Evolutionary conservation across 306 rosid genomes (phyloP).

Genomic region (Cajanus cajan): DNA sequence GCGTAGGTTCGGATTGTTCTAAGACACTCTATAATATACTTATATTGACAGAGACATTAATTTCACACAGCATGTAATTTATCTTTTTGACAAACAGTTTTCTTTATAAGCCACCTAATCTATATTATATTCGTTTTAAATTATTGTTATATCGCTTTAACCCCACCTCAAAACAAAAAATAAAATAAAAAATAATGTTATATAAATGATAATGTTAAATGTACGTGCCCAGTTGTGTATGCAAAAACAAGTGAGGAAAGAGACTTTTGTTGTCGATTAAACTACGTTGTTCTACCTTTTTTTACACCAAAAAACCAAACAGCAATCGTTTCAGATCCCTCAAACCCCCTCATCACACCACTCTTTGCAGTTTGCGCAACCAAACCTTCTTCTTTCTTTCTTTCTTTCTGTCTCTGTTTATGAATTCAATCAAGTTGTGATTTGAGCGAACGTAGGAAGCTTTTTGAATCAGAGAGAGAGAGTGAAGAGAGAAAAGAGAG

Average conservation of each 20-base stretch:
- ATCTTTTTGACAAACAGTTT: neutral
- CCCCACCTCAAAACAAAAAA: neutral
- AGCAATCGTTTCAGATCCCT: slow-evolving; percentile 15
- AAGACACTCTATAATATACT: too few relatives aligned
- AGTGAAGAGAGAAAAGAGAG: neutral
- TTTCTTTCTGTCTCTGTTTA: neutral
- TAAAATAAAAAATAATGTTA: neutral
- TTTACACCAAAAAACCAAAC: neutral
- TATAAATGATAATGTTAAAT: neutral
- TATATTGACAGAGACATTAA: too few relatives aligned
- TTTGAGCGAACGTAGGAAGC: neutral
- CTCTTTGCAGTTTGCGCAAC: neutral
- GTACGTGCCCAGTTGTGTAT: neutral
- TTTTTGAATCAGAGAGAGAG: neutral
- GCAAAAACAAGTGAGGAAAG: neutral
- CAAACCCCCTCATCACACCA: neutral
- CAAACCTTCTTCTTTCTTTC: neutral
- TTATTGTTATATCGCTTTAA: neutral
- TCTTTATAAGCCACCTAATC: neutral
- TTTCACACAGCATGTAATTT: neutral
- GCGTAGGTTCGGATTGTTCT: too few relatives aligned
- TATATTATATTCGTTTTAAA: neutral
- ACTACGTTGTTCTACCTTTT: neutral
- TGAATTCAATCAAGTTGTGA: slow-evolving; percentile 23
- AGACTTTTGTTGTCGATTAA: neutral